Evolutionary conservation across 208 protist genomes (phyloP), one percentile per base, ranked within the genome.

Genomic region (Willaertia magna): DNA sequence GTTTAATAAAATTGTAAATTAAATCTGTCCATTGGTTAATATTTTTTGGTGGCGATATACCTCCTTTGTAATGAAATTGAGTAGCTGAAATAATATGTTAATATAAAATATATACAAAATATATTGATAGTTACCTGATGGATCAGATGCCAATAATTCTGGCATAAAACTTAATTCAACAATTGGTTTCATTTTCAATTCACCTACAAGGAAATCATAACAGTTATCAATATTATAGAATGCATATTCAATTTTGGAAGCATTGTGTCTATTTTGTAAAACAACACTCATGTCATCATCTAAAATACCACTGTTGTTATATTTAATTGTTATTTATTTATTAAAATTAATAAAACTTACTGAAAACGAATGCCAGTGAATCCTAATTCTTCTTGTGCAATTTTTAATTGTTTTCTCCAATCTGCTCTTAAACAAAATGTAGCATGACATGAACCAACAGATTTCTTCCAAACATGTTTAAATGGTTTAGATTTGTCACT

Each of bases 81-180:
- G 51, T 87, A 9, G 42, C 30, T 34, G n/a, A n/a, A n/a, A n/a
- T n/a, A n/a, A n/a, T n/a, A n/a, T n/a, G n/a, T n/a, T n/a, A n/a
- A n/a, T n/a, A n/a, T n/a, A n/a, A n/a, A n/a, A n/a, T n/a, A n/a
- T n/a, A n/a, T n/a, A n/a, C n/a, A n/a, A n/a, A n/a, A n/a, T n/a
- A n/a, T n/a, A n/a, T n/a, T n/a, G n/a, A n/a, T n/a, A n/a, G n/a
- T n/a, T n/a, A n/a, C n/a, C n/a, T n/a, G 22, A 34, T 40, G 34
- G 14, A 43, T 84, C 79, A 52, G 85, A 48, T 7, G 83, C 87
- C 9, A 87, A 49, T 11, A 47, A 30, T n/a, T 34, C 11, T 39
- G 87, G 87, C 85, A 87, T 88, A 47, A 88, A 88, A 74, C 79
- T 86, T 22, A 88, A 79, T 55, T 88, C 87, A 52, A 88, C 61